Evolutionary conservation across 2,329 filamentous ascomycete species (phyloP), one percentile per base, ranked within the genome.

Genomic region (Fusarium sp.): DNA sequence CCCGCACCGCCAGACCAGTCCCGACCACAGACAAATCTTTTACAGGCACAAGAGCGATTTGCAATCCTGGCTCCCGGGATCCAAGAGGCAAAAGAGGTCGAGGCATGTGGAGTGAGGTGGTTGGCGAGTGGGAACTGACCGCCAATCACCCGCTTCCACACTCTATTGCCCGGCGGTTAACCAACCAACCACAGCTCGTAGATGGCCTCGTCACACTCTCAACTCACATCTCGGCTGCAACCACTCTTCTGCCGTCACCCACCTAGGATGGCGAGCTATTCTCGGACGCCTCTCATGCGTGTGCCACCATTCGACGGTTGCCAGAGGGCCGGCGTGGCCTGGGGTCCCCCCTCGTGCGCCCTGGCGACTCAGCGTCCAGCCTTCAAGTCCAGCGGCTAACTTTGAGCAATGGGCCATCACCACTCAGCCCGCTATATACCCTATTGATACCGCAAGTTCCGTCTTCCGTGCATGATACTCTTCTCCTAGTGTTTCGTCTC

Each of bases 361-460:
- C 62, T 74, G 79, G 79, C 81, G 80, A 83, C 81, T 83, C 74
- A 81, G 79, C 78, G 73, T 77, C 76, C 75, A 78, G 76, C 78
- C 78, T 77, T 81, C 77, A 62, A 73, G 62, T 58, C 60, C 77
- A 78, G 80, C 78, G 78, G 78, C 79, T 80, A 79, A 79, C 76
- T 75, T 78, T 77, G 79, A 81, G 75, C 79, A 81, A 82, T 76
- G 77, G 75, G 75, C 76, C 76, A 79, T 78, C 80, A 79, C 85
- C 83, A 85, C 78, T 31, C 82, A 84, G 80, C 82, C 69, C 83
- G 83, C 84, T 86, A 86, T 86, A 86, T 86, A 86, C 85, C 81
- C 80, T 79, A 80, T 81, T 77, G 76, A 76, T 78, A 79, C 81
- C 81, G 80, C 79, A 78, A 77, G 64, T 77, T 73, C 78, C 78